Conservation (phyloP, 148 eudicot species). For the Bassia scoparia region DNA sequence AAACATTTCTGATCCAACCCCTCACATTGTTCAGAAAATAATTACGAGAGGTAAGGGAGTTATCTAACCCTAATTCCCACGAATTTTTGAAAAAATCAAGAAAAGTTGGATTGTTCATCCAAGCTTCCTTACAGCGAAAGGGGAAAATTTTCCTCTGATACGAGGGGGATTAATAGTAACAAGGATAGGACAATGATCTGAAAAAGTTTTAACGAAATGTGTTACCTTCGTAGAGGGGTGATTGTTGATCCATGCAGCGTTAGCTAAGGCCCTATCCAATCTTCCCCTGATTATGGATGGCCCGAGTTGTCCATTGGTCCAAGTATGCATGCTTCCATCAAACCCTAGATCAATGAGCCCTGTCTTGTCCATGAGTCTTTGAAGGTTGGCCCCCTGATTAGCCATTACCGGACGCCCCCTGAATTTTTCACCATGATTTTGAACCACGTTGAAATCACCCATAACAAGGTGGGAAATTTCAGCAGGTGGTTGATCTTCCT, state of each 20-base stretch:
- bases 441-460: not conserved
- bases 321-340: not conserved
- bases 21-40: not conserved
- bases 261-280: not conserved
- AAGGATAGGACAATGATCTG: not conserved
- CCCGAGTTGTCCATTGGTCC: not conserved
- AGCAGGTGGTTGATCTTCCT: not conserved
- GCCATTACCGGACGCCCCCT: not conserved
- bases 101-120: not conserved
- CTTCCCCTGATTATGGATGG: not conserved
- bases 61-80: not conserved
- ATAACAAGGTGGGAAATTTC: not conserved
- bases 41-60: not conserved
- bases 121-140: not conserved
- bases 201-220: not conserved
- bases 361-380: not conserved
- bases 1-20: not conserved
- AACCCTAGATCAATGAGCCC: not conserved
- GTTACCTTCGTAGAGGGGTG: not conserved
- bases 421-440: not conserved
- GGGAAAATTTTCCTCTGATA: not conserved
- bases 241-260: not conserved
- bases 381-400: not conserved
- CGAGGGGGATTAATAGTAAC: fast-evolving
- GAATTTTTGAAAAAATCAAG: not conserved